Percentiles rank a stretch among this genome's conserved stretches.
Evolutionary conservation across 2,329 filamentous ascomycete genomes (phyloP).

Genomic region (Teratosphaeria zuluensis): DNA sequence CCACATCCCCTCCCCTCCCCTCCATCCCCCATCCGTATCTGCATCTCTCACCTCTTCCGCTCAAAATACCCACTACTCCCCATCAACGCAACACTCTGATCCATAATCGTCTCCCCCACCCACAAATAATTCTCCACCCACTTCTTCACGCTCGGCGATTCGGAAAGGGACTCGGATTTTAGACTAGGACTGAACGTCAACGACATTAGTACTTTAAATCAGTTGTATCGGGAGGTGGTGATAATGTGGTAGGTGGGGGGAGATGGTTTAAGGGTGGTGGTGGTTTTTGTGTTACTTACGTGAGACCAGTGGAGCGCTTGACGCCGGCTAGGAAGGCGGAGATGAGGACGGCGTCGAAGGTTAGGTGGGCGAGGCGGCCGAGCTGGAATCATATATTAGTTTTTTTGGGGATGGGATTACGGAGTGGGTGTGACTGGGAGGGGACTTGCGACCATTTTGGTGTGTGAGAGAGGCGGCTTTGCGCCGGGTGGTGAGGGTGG

Average conservation of each 20-base stretch:
- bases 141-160: conserved; percentile 70
- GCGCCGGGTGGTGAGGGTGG: background rate
- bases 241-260: background rate
- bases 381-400: too few species aligned
- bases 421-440: too few species aligned
- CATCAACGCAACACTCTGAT: conserved; percentile 87
- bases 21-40: background rate
- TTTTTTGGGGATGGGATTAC: too few species aligned
- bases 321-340: conserved; percentile 95
- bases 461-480: background rate
- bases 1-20: background rate
- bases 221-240: background rate
- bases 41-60: conserved; percentile 56
- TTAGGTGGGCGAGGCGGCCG: conserved; percentile 86
- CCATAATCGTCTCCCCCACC: conserved; percentile 96
- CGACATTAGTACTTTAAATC: conserved; percentile 40
- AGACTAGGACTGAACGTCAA: conserved; percentile 57
- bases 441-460: conserved; percentile 13
- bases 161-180: conserved; percentile 73
- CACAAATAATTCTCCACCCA: conserved; percentile 93
- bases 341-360: conserved; percentile 91
- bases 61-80: conserved; percentile 86
- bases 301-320: conserved; percentile 93
- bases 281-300: too few species aligned
- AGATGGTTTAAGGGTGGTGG: background rate